These are phyloP conservation scores for Fraxinus sp. DNA, from an alignment of 305 asterid genomes.

Conservation along the genomic window DNA sequence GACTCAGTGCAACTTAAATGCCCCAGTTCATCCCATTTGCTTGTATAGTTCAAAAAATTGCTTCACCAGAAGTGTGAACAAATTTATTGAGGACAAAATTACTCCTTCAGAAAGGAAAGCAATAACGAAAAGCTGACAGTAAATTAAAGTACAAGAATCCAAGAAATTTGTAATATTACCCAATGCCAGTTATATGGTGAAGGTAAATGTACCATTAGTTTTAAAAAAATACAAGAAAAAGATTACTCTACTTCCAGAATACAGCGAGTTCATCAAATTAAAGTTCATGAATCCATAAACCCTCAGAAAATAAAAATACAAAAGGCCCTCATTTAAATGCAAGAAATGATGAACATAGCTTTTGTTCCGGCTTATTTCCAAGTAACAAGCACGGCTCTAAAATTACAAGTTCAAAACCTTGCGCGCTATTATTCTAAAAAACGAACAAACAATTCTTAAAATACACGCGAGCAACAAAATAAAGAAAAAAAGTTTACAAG, in stretches of 20 bases:
- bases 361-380: conserved; percentile 16
- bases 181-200: not conserved
- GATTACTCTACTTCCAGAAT: not conserved
- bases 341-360: conserved; percentile 9
- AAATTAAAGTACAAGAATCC: conserved; percentile 2
- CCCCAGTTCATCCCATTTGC: conserved; percentile 7
- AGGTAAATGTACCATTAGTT: not conserved
- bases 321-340: conserved; percentile 15
- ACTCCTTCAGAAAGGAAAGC: not conserved
- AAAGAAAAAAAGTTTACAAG: not conserved
- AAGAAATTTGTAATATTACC: not conserved
- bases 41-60: conserved; percentile 14
- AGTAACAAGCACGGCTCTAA: not conserved
- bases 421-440: not conserved
- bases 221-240: conserved; percentile 4
- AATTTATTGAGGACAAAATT: not conserved
- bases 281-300: not conserved
- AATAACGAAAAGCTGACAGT: not conserved
- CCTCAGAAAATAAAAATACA: conserved; percentile 1
- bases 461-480: conserved; percentile 6
- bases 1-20: conserved; percentile 6
- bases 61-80: conserved; percentile 8
- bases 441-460: not conserved
- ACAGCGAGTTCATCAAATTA: not conserved
- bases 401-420: not conserved